These are phyloP conservation scores for Pulveroboletus ridleyi DNA, from an alignment of 1,284 basidiomycete genomes.

Conservation along the genomic window DNA sequence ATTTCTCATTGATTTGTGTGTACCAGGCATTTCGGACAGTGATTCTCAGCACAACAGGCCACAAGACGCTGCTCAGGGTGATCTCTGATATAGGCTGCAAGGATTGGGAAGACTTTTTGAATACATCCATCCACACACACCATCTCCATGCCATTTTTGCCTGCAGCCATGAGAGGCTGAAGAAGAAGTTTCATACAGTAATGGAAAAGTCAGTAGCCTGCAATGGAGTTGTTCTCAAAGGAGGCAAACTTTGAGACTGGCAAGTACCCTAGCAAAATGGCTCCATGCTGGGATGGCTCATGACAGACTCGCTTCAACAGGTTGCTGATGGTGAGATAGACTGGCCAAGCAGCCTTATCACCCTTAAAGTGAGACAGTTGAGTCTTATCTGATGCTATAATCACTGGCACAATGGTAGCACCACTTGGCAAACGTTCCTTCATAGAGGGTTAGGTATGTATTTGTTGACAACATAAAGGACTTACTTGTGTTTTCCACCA, in stretches of 20 bases:
- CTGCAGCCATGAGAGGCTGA: background rate
- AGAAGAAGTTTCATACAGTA: conserved; percentile 31
- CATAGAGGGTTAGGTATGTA: too few relatives aligned
- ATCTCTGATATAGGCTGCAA: conserved; percentile 7
- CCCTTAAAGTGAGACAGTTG: conserved; percentile 26
- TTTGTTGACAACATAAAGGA: too few relatives aligned
- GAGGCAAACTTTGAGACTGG: conserved; percentile 23
- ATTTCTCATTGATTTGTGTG: rapidly evolving
- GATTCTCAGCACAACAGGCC: conserved; percentile 22
- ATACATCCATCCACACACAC: conserved; percentile 26
- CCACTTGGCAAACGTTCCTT: background rate
- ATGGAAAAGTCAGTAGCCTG: conserved; percentile 31
- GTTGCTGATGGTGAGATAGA: conserved; percentile 32
- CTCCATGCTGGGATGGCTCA: conserved; percentile 14
- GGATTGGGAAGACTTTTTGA: conserved; percentile 21
- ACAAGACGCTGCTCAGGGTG: conserved; percentile 23
- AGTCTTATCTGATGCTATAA: conserved; percentile 25
- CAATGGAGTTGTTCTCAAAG: conserved; percentile 7
- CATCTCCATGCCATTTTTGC: conserved; percentile 9
- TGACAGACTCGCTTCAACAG: conserved; percentile 19
- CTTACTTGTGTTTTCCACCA: too few relatives aligned
- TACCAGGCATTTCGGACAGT: conserved; percentile 15
- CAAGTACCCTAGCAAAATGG: conserved; percentile 30
- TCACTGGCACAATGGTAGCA: conserved; percentile 16
- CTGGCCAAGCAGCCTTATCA: conserved; percentile 30